Conservation (phyloP, 2,329 filamentous ascomycete genomes). For the Fusarium nygamai region DNA sequence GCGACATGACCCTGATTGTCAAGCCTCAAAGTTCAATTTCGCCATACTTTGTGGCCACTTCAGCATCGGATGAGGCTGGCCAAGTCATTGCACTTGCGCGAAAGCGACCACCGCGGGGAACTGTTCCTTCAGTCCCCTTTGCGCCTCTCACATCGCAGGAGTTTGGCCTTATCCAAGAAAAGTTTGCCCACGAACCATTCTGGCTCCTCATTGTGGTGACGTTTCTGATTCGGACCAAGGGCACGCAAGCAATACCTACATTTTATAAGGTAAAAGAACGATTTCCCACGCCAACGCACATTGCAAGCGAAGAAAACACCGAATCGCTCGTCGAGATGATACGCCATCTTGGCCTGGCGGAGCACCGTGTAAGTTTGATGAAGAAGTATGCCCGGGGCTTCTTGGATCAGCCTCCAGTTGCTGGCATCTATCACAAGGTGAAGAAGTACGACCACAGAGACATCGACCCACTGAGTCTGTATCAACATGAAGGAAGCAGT, state of each 20-base stretch:
- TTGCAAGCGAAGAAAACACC: constrained; percentile 64
- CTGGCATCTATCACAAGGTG: constrained; percentile 64
- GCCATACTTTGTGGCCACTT: constrained; percentile 46
- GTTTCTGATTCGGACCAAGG: constrained; percentile 84
- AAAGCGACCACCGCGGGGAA: constrained; percentile 54
- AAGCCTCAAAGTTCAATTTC: constrained; percentile 39
- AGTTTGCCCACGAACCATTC: constrained; percentile 78
- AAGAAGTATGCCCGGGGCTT: constrained; percentile 77
- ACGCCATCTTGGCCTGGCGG: constrained; percentile 75
- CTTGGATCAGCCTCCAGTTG: constrained; percentile 69
- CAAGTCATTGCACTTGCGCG: constrained; percentile 16
- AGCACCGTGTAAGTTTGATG: constrained; percentile 72
- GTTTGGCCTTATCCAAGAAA: constrained; percentile 89
- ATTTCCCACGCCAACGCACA: constrained; percentile 72
- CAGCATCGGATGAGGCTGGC: constrained; percentile 8
- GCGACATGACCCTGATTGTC: background rate
- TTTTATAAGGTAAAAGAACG: constrained; percentile 73
- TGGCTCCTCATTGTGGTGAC: constrained; percentile 83
- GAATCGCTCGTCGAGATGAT: constrained; percentile 70
- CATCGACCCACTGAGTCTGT: constrained; percentile 31
- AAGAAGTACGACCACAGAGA: constrained; percentile 57
- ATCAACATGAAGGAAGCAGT: background rate
- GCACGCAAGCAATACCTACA: constrained; percentile 77
- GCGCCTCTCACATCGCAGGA: constrained; percentile 68
- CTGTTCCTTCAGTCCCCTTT: constrained; percentile 69